These are phyloP conservation scores for Nemania diffusa DNA, from an alignment of 2,329 filamentous ascomycete genomes.

Conservation along the genomic window DNA sequence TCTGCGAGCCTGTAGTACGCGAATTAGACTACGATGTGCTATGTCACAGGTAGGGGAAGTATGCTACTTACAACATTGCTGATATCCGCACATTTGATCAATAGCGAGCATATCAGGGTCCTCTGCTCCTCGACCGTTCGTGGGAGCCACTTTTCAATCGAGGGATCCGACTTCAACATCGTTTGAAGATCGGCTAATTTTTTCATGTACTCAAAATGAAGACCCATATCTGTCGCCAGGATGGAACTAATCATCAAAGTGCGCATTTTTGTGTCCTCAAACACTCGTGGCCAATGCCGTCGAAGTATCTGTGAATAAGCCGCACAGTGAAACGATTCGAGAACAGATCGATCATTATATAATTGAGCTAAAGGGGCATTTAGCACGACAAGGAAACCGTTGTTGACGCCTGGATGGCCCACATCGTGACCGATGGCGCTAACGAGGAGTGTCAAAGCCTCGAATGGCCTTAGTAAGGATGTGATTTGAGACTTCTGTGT, in stretches of 20 bases:
- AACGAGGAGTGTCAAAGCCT: constrained; percentile 87
- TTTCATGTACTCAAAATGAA: constrained; percentile 97
- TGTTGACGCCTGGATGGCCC: constrained; percentile 97
- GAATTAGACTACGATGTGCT: constrained; percentile 37
- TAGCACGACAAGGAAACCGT: constrained; percentile 90
- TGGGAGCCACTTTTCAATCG: constrained; percentile 78
- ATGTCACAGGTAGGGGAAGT: constrained; percentile 7
- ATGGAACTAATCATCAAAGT: constrained; percentile 98
- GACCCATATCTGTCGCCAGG: constrained; percentile 94
- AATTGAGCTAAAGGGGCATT: constrained; percentile 93
- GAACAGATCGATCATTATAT: constrained; percentile 95
- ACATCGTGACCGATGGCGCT: constrained; percentile 99
- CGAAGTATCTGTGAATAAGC: constrained; percentile 96
- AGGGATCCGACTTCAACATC: constrained; percentile 74
- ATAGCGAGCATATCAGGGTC: constrained; percentile 83
- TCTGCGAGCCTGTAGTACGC: constrained; percentile 74
- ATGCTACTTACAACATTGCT: constrained; percentile 87
- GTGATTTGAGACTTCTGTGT: constrained; percentile 72
- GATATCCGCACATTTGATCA: constrained; percentile 99
- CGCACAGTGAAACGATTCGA: constrained; percentile 97
- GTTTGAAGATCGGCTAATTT: constrained; percentile 83
- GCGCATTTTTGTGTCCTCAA: constrained; percentile 81
- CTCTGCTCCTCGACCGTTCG: constrained; percentile 81
- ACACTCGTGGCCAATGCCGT: constrained; percentile 87
- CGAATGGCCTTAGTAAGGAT: constrained; percentile 81